Conservation (phyloP, 1,284 basidiomycete species). For the Sporisorium iseilematis-ciliati region DNA sequence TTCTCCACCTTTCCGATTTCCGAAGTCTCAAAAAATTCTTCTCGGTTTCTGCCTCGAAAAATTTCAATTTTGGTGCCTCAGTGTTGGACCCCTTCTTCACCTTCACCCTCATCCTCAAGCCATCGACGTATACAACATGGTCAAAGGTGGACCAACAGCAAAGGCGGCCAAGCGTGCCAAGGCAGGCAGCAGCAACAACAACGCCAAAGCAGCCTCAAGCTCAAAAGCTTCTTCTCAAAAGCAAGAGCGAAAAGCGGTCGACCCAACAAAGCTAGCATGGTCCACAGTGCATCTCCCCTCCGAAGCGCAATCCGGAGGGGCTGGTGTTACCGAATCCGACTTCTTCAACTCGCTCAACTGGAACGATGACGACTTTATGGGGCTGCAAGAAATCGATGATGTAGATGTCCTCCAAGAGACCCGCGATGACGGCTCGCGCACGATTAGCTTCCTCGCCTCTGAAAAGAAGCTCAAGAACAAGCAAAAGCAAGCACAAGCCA, state of each 20-base stretch:
- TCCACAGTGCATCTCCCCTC: slow-evolving; percentile 49
- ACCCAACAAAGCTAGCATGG: slow-evolving; percentile 48
- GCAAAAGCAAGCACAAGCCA: slow-evolving; percentile 29
- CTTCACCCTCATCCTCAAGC: not conserved
- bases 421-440: slow-evolving; percentile 46
- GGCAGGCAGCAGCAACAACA: not conserved
- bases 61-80: slow-evolving; percentile 3
- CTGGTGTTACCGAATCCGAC: slow-evolving; percentile 51
- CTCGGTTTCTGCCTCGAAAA: slow-evolving; percentile 10
- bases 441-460: slow-evolving; percentile 47
- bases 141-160: slow-evolving; percentile 9
- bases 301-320: slow-evolving; percentile 47
- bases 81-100: slow-evolving; percentile 1
- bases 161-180: slow-evolving; percentile 19
- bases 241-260: slow-evolving; percentile 30
- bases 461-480: slow-evolving; percentile 45
- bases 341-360: slow-evolving; percentile 46
- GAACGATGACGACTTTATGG: slow-evolving; percentile 66
- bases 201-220: slow-evolving; percentile 13
- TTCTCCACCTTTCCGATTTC: slow-evolving; percentile 44
- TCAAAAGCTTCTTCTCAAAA: slow-evolving; percentile 11
- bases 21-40: slow-evolving; percentile 27
- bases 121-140: slow-evolving; percentile 15
- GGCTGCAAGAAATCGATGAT: slow-evolving; percentile 64
- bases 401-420: slow-evolving; percentile 59